Percentiles rank a stretch among this genome's conserved stretches.
Evolutionary conservation across 495 filamentous ascomycete genomes (phyloP).

Genomic region (Lepraria neglecta): DNA sequence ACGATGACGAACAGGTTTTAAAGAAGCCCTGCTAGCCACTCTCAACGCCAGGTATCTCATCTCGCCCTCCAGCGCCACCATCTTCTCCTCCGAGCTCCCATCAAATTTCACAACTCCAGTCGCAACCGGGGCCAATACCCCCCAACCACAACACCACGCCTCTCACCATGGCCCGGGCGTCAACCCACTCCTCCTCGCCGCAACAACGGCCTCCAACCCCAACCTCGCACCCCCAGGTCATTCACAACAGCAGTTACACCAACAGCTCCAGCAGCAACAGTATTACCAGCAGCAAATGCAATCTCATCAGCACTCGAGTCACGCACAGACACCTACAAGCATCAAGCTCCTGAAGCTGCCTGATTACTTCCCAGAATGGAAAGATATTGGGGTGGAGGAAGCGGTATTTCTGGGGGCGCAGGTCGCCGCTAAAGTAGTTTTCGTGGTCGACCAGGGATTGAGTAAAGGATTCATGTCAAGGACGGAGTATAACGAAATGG

Average conservation of each 20-base stretch:
- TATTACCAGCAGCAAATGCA: slow-evolving; percentile 40
- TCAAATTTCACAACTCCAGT: slow-evolving; percentile 83
- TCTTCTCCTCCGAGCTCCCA: slow-evolving; percentile 93
- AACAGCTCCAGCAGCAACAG: slow-evolving; percentile 34
- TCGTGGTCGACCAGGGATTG: slow-evolving; percentile 62
- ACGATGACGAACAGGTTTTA: slow-evolving; percentile 54
- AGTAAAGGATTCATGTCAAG: slow-evolving; percentile 68
- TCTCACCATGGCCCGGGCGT: slow-evolving; percentile 53
- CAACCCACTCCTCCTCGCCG: slow-evolving; percentile 87
- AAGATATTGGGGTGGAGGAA: slow-evolving; percentile 70
- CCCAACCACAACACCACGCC: slow-evolving; percentile 43
- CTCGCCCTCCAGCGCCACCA: slow-evolving; percentile 82
- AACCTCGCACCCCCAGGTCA: slow-evolving; percentile 29
- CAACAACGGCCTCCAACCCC: slow-evolving; percentile 68
- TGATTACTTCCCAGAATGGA: slow-evolving; percentile 91
- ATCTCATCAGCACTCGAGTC: slow-evolving; percentile 59
- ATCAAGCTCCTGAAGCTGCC: slow-evolving; percentile 75
- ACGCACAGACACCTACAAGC: slow-evolving; percentile 81
- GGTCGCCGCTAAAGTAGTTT: slow-evolving; percentile 68
- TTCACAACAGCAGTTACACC: slow-evolving; percentile 25
- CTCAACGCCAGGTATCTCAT: slow-evolving; percentile 78
- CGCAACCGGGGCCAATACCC: slow-evolving; percentile 88
- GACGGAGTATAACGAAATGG: slow-evolving; percentile 71
- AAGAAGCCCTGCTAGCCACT: slow-evolving; percentile 73
- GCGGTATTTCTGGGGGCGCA: slow-evolving; percentile 76